These are phyloP conservation scores for Suillus americanus DNA, from an alignment of 768 basidiomycete genomes.

Conservation along the genomic window DNA sequence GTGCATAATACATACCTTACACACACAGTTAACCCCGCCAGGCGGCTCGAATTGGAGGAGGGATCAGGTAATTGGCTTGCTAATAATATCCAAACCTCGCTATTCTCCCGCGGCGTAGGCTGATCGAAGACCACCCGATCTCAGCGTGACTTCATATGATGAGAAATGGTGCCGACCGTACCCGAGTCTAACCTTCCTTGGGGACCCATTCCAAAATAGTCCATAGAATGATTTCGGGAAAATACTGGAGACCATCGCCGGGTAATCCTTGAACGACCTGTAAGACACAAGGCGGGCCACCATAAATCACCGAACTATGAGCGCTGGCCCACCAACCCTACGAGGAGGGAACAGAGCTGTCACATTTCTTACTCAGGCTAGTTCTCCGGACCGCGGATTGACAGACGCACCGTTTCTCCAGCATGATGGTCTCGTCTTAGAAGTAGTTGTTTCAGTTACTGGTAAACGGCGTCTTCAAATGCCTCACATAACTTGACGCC, in stretches of 20 bases:
- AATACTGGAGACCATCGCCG: neutral
- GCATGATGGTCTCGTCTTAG: neutral
- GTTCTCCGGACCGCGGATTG: neutral
- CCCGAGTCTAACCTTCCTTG: slow-evolving; percentile 6
- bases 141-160: slow-evolving; percentile 17
- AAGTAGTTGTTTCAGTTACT: neutral
- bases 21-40: neutral
- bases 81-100: slow-evolving; percentile 10
- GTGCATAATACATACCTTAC: neutral
- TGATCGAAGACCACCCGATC: slow-evolving; percentile 28
- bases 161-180: neutral
- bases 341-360: neutral
- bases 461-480: neutral
- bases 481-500: neutral
- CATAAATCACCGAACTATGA: slow-evolving; percentile 23
- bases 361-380: neutral
- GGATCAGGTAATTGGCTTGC: slow-evolving; percentile 1
- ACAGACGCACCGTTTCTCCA: neutral
- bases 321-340: slow-evolving; percentile 5
- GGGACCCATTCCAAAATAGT: neutral
- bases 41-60: neutral
- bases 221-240: neutral
- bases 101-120: slow-evolving; percentile 31
- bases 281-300: slow-evolving; percentile 8
- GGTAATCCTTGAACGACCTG: neutral